Evolutionary conservation across 352 stramenopile species (phyloP).

Genomic region (Phytophthora crassamura): DNA sequence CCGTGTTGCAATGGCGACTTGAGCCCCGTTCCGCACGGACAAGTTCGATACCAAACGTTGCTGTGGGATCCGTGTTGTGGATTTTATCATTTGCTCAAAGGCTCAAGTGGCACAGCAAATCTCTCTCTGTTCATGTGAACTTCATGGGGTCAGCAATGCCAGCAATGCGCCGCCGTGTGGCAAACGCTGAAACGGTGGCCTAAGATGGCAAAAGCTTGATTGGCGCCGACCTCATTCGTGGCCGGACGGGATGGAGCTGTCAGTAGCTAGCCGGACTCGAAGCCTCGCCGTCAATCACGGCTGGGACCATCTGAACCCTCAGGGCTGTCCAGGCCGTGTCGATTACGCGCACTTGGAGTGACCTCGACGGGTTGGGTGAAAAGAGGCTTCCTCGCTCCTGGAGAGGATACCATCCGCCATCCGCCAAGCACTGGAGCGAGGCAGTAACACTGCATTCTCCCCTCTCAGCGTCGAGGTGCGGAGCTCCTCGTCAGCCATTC

Average conservation of each 20-base stretch:
- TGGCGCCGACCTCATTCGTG: not conserved
- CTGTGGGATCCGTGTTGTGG: constrained; percentile 11
- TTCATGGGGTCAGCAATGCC: constrained; percentile 20
- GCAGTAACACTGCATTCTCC: constrained; percentile 27
- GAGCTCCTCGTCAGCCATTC: constrained; percentile 18
- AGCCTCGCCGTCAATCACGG: constrained; percentile 18
- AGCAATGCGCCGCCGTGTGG: not conserved
- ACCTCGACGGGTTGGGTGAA: constrained; percentile 16
- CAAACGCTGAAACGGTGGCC: constrained; percentile 9
- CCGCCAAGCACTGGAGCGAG: constrained; percentile 24
- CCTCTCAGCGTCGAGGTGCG: constrained; percentile 9
- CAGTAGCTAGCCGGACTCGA: not conserved
- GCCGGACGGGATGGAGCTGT: not conserved
- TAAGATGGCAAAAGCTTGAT: constrained; percentile 26
- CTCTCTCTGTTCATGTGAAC: not conserved
- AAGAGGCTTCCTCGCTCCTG: not conserved
- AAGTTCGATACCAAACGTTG: not conserved
- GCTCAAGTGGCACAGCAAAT: constrained; percentile 9
- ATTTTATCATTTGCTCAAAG: constrained; percentile 33
- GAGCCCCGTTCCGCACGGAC: not conserved
- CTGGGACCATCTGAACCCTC: constrained; percentile 31
- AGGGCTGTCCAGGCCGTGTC: constrained; percentile 22
- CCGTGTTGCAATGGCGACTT: constrained; percentile 12
- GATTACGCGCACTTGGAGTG: not conserved
- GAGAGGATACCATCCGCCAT: constrained; percentile 23